phyloP scores from a whole-genome alignment of 768 basidiomycete species.

The Tricholoma sp. region DNA sequence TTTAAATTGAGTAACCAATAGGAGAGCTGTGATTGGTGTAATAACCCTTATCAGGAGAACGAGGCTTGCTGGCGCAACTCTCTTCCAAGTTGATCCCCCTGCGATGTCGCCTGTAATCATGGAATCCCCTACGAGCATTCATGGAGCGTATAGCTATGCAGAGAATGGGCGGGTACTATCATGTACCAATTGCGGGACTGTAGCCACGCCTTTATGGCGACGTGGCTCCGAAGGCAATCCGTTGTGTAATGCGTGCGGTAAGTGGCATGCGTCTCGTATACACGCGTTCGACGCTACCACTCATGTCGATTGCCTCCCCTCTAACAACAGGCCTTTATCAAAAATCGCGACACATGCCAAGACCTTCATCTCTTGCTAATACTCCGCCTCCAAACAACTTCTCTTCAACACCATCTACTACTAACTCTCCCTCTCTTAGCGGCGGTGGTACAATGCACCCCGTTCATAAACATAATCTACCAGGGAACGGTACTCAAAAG shows the following conservation, averaged over 20 bases:
- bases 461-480: slow-evolving; percentile 5
- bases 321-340: slow-evolving; percentile 68
- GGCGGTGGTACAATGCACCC: background rate
- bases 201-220: slow-evolving; percentile 79
- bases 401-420: slow-evolving; percentile 22
- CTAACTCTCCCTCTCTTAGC: background rate
- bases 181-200: slow-evolving; percentile 75
- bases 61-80: slow-evolving; percentile 1
- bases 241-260: slow-evolving; percentile 89
- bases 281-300: slow-evolving; percentile 9
- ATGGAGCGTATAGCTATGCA: slow-evolving; percentile 15
- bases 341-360: slow-evolving; percentile 75
- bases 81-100: background rate
- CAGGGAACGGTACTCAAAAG: background rate
- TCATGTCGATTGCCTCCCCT: slow-evolving; percentile 11
- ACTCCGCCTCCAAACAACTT: slow-evolving; percentile 28
- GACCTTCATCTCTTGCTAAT: slow-evolving; percentile 55
- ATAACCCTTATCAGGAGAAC: slow-evolving; percentile 9
- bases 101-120: slow-evolving; percentile 2
- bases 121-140: slow-evolving; percentile 2
- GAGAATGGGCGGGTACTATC: slow-evolving; percentile 28
- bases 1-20: slow-evolving; percentile 21
- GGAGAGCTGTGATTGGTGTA: slow-evolving; percentile 28
- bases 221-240: slow-evolving; percentile 76
- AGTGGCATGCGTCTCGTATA: slow-evolving; percentile 29